phyloP scores from a whole-genome alignment of 495 filamentous ascomycete genomes.

The Penicillium waksmanii region DNA sequence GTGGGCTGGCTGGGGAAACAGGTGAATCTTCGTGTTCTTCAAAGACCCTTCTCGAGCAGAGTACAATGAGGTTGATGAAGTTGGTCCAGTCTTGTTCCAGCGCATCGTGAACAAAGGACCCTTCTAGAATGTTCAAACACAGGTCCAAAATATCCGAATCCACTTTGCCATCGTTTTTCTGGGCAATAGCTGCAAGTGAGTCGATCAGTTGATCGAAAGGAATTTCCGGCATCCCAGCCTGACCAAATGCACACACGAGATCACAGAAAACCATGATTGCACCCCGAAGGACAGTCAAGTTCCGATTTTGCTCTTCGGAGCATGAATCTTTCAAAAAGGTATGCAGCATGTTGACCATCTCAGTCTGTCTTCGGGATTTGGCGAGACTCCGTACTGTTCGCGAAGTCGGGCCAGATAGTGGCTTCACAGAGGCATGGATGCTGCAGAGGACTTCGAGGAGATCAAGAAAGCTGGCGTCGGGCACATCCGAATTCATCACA shows the following conservation, averaged over 20 bases:
- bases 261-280: constrained; percentile 71
- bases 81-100: constrained; percentile 39
- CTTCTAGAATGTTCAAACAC: constrained; percentile 47
- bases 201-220: constrained; percentile 55
- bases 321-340: constrained; percentile 60
- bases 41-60: constrained; percentile 66
- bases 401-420: constrained; percentile 73
- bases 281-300: constrained; percentile 67
- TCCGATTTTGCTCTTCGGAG: constrained; percentile 50
- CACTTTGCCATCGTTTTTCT: constrained; percentile 52
- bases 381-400: constrained; percentile 75
- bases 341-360: constrained; percentile 66
- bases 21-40: constrained; percentile 30
- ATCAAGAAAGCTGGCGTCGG: constrained; percentile 63
- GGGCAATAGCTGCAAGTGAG: constrained; percentile 59
- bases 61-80: constrained; percentile 55
- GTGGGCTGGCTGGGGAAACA: constrained; percentile 24
- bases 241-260: constrained; percentile 52
- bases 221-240: constrained; percentile 65
- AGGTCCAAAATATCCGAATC: constrained; percentile 60
- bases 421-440: constrained; percentile 74
- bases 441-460: constrained; percentile 82
- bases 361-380: constrained; percentile 75
- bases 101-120: constrained; percentile 38
- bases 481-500: constrained; percentile 77